Base-by-base conservation (phyloP, 2,329 filamentous ascomycete species). In the Tolypocladium album region DNA sequence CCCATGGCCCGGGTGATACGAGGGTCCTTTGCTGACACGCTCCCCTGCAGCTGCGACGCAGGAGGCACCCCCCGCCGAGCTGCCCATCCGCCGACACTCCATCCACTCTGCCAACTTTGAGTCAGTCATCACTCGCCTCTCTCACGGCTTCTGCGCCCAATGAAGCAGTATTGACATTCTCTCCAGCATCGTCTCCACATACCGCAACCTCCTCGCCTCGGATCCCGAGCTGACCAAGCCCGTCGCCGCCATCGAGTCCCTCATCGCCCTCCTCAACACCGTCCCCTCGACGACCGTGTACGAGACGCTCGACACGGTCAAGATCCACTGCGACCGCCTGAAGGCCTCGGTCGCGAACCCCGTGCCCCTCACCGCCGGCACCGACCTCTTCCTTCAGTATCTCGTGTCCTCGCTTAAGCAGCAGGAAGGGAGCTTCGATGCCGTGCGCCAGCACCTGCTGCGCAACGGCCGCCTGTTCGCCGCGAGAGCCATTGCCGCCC, bases 311-410 rank as follows among this genome's bases (percentile, higher is more conserved):
- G 88, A 93, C 67, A 85, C 92, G 55, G 84, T 97, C 64, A 86
- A 88, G 69, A 84, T 82, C 55, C 88, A 94, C 71, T 93, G 90
- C 57, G 80, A 84, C 58, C 84, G 86, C 68, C 84, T 99, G 64
- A 93, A 92, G 73, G 80, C 81, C 61, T 85, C 87, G 24, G 88
- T 96, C 58, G 82, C 88, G 9, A 97, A 99, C 76, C 90, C 92
- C 17, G 90, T 97, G 60, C 93, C 92, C 5, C 85, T 97, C 20
- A 92, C 90, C 56, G 94, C 95, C 59, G 94, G 94, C 68, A 96
- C 92, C 62, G 92, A 97, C 73, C 85, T 97, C 61, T 97, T 99
- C 79, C 89, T 94, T 72, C 88, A 93, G 71, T 97, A 96, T 75
- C 85, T 99, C 67, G 88, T 96, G 68, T 86, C 87, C 60, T 91